These are phyloP conservation scores for Rhizopogon sp. DNA, from an alignment of 768 basidiomycete genomes.

Conservation along the genomic window DNA sequence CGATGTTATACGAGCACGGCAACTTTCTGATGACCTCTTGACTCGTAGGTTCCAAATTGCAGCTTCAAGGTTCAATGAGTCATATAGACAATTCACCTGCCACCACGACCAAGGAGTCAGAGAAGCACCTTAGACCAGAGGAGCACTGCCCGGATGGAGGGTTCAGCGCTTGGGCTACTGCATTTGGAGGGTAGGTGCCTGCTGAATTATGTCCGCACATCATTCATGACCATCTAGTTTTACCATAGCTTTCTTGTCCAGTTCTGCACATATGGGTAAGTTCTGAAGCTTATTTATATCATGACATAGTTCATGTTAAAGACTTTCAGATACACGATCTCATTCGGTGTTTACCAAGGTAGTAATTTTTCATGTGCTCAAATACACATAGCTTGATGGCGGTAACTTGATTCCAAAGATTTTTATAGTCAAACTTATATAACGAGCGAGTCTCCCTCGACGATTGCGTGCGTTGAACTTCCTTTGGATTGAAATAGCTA, in stretches of 20 bases:
- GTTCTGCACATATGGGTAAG: conserved; percentile 33
- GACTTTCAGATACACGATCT: conserved; percentile 27
- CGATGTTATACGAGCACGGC: no score
- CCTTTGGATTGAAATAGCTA: not conserved
- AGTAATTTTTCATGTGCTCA: not conserved
- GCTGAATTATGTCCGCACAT: not conserved
- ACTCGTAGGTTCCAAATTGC: no score
- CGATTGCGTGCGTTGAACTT: conserved; percentile 31
- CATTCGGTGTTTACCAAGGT: conserved; percentile 43
- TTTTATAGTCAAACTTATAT: conserved; percentile 35
- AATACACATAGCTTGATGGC: not conserved
- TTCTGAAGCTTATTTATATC: not conserved
- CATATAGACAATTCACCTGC: not conserved
- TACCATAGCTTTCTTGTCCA: conserved; percentile 31
- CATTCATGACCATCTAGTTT: not conserved
- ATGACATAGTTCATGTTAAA: not conserved
- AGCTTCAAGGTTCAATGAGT: not conserved
- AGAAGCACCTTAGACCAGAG: not conserved
- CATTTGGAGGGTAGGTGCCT: conserved; percentile 22
- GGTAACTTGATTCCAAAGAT: conserved; percentile 18
- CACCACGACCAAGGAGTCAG: not conserved
- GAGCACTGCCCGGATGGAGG: conserved; percentile 24
- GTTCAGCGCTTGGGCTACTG: conserved; percentile 25
- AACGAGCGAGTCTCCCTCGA: conserved; percentile 30
- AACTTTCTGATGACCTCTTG: no score